Base-by-base conservation (phyloP, 2,329 filamentous ascomycete genomes). In the Stenocarpella maydis region DNA sequence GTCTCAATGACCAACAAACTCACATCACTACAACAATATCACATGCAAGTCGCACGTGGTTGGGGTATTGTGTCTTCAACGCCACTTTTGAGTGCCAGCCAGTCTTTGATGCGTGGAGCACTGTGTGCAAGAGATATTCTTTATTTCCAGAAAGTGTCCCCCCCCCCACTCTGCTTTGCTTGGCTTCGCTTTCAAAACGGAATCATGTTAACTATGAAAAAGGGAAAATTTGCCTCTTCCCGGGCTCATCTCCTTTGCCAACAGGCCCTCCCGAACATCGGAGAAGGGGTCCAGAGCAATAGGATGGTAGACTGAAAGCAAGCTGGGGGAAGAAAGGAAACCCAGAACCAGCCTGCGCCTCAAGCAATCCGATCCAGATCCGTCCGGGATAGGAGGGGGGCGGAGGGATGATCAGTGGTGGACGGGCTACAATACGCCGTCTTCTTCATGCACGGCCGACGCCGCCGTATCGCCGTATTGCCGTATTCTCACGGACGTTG, bases 141-240 rank as follows among this genome's bases (percentile, higher is more conserved):
- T 67, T 39, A 58, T 67, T 50, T 67, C 52, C 65, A 67, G 65
- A 55, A 49, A 26, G 7, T 28, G n/a, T 24, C 28, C 31, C 43
- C 28, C 31, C 43, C 43, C 41, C 26, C 21, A 47, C 41, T 66
- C 50, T 67, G 65, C 65, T 58, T 67, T 67, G 52, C 65, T 67
- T 58, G n/a, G 65, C 43, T 67, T 67, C 65, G 58, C 58, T 63
- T 63, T 63, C 43, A 49, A 49, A 49, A 37, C 26, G 58, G 43
- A 41, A 67, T 58, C 31, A 41, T 39, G 52, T 61, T 41, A 58
- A 58, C 34, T 37, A 67, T 28, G 43, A 58, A 19, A 28, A 58
- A 49, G 45, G 43, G 24, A 26, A 58, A 39, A 28, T 34, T n/a
- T 50, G 4, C 65, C 52, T 45, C 31, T 53, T 31, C 41, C n/a